Evolutionary conservation across 2,329 filamentous ascomycete species (phyloP), one percentile per base, ranked within the genome.

Genomic region (Ophiobolus disseminans): DNA sequence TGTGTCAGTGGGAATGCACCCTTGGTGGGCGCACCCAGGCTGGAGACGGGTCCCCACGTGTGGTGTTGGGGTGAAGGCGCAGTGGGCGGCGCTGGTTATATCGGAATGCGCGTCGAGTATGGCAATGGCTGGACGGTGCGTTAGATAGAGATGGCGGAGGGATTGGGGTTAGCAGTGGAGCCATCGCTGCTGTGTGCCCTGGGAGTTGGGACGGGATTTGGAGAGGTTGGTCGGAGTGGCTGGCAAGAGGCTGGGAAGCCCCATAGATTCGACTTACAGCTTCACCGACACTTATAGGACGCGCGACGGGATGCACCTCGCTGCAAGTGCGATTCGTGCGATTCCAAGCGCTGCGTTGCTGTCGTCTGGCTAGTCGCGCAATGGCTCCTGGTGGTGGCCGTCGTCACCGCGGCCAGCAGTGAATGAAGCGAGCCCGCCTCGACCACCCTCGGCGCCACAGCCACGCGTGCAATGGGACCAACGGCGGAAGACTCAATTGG

Each of bases 111-210:
- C 53, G 45, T 42, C 26, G 44, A 34, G n/a, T 16, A 40, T 25
- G 25, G 50, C 50, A 58, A 50, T 62, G 58, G 62, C 62, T 63
- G 58, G 53, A 51, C 46, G 48, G 35, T 45, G 53, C 39, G 55
- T 57, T 54, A 60, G 58, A 59, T 55, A 57, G 50, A 53, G 53
- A 45, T 44, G 50, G 50, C 51, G 49, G 61, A 55, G 50, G 51
- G 49, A 44, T 50, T 59, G 50, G 51, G 49, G 41, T 50, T 59
- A 48, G 54, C 50, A 47, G 58, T 52, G 58, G 56, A 60, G 52
- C 60, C 61, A 62, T 63, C 52, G 50, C 58, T 55, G 62, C 41
- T 31, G 55, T 53, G 40, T 31, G 38, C 41, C 45, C 43, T 37
- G n/a, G 31, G 51, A 40, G 35, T 50, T 45, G 46, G 37, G 40